Evolutionary conservation across 805 yeast genomes (phyloP), one percentile per base, ranked within the genome.

Genomic region (Candida coquimbonensis): DNA sequence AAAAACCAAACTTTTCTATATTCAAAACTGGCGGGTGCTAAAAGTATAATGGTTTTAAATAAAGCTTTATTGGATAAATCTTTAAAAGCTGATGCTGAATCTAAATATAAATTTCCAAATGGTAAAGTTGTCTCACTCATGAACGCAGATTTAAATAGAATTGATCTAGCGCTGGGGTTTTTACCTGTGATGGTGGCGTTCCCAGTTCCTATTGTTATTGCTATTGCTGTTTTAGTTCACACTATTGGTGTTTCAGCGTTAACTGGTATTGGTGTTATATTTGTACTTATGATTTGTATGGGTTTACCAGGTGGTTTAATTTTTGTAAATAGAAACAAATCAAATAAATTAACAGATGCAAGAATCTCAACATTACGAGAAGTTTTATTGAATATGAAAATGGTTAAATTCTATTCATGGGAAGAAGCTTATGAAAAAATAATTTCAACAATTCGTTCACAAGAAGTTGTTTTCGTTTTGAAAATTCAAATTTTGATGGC

Each of bases 381-480:
- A 56, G 72, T 80, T 12, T 63, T 81, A 48, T 72, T 70, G 50
- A 72, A 77, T 54, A 73, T 81, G 64, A 80, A 77, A 53, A 73
- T 82, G 59, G 83, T 87, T 63, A 87, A 87, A 65, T 83, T 73
- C 61, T 87, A 87, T 59, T 80, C 90, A 3, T 87, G 95, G 95
- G 96, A 87, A 65, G 70, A 70, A n/a, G 86, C 95, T 1, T 87
- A 84, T 60, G 67, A 69, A 39, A 62, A 69, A 9, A 62, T 73
- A 38, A 71, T 87, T 35, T 55, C 74, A 5, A 67, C 66, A 4
- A 66, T 75, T 19, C 73, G 96, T 53, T 52, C 54, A 1, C 59
- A 66, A n/a, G 95, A 87, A 62, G 77, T 82, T 75, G 50, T 53
- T 3, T 65, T 66, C 40, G 68, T 87, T 49, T 70, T 76, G 53